Base-by-base conservation (phyloP, 352 stramenopile genomes). In the Globisporangium recalcitrans region DNA sequence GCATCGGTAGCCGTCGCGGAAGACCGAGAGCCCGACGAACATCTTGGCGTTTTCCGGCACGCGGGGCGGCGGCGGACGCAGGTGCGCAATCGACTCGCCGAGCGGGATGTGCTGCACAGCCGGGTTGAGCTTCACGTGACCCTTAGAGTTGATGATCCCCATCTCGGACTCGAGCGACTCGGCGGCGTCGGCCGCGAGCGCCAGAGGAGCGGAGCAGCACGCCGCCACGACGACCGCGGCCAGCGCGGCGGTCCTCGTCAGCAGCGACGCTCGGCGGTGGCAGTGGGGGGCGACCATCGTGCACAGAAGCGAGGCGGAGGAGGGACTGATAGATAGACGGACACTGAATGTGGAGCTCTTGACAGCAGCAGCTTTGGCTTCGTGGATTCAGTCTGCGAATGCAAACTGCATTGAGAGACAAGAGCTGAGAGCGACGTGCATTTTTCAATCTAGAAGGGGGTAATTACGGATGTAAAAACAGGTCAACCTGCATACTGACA, bases 1-100 rank as follows among this genome's bases (percentile, higher is more conserved):
- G 56, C 85, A 95, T 16, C 85, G 83, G 56, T 84, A 87, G 58
- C 80, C 81, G 49, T 95, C 85, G 22, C 85, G 82, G 63, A 95
- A 95, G 34, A 92, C 81, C 38, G 85, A 93, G 38, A 93, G 70
- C 0, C 85, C 85, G 9, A 93, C 68, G 59, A 90, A 91, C 52
- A 87, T 70, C 61, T 91, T 73, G 60, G 79, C 85, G n/a, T 58
- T 69, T 9, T 58, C 49, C 11, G 81, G 76, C 38, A 88, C 72
- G 51, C 78, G 77, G 26, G 77, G 66, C 27, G 80, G 80, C 10
- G 78, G 82, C 48, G 85, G 85, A 4, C 80, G 77, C 48, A 91
- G 58, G 8, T 82, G 63, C 5, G 68, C 27, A 24, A 72, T 63
- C 32, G 64, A 21, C 0, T 68, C 48, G 13, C 74, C 62, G 8